These are phyloP conservation scores for Nannizziopsis barbatae DNA, from an alignment of 2,329 filamentous ascomycete genomes.

Conservation along the genomic window DNA sequence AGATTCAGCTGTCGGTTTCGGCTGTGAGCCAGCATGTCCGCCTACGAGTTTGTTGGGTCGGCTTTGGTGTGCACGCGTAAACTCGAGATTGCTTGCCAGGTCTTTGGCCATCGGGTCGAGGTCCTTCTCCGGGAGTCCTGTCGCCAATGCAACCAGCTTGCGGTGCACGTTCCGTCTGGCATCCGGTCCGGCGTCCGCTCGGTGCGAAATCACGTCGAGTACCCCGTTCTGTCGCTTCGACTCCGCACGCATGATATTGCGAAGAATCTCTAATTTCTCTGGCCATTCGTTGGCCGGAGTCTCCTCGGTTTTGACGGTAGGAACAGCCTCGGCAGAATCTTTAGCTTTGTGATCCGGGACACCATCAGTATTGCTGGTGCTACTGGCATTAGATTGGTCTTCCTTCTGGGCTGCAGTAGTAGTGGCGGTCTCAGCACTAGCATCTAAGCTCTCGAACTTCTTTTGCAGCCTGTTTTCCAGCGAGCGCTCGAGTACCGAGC, in stretches of 20 bases:
- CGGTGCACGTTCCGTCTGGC: constrained; percentile 39
- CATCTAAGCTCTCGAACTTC: constrained; percentile 18
- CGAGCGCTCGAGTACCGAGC: constrained; percentile 36
- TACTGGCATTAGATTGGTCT: constrained; percentile 11
- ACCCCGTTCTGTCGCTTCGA: constrained; percentile 27
- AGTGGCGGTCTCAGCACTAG: neutral
- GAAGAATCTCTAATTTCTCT: constrained; percentile 23
- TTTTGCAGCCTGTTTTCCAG: constrained; percentile 31
- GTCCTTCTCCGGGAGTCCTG: constrained; percentile 38
- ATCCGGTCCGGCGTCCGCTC: constrained; percentile 36
- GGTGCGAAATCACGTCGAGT: constrained; percentile 35
- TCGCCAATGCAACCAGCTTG: constrained; percentile 38
- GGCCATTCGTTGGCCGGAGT: neutral
- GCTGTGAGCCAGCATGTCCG: neutral
- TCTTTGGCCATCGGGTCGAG: constrained; percentile 39
- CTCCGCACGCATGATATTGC: constrained; percentile 26
- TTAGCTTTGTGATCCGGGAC: no score
- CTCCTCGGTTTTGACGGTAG: constrained; percentile 15
- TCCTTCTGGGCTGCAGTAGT: neutral
- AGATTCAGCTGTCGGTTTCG: neutral
- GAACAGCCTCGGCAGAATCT: no score
- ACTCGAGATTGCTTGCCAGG: constrained; percentile 36
- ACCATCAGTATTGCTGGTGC: neutral
- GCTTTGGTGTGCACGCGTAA: constrained; percentile 31
- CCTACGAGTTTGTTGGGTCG: constrained; percentile 11